phyloP scores from a whole-genome alignment of 192 early-diverging fungal species.

The Thamnidium elegans region DNA sequence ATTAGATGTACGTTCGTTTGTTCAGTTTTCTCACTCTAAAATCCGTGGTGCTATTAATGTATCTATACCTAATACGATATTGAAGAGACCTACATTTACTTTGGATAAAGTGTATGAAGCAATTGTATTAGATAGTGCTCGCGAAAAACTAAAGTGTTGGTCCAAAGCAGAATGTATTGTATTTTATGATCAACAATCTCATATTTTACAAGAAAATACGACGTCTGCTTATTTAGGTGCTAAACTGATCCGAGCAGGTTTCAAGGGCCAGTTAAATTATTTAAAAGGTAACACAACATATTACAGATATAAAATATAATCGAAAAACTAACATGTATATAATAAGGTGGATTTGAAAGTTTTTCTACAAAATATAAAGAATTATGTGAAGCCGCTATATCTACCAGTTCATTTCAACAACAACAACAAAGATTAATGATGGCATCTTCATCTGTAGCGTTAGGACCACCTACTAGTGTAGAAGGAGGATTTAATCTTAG shows the following conservation, averaged over 20 bases:
- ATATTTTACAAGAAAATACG: conserved; percentile 45
- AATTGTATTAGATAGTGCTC: conserved; percentile 51
- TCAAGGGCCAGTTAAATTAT: conserved; percentile 41
- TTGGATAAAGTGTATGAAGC: conserved; percentile 61
- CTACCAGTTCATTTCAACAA: neutral
- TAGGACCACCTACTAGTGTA: conserved; percentile 11
- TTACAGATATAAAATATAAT: conserved; percentile 7
- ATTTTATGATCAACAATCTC: conserved; percentile 63
- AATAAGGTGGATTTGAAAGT: conserved; percentile 48
- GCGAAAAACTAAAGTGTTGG: conserved; percentile 51
- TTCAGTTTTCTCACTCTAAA: conserved; percentile 47
- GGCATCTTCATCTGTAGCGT: neutral
- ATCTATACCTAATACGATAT: conserved; percentile 68
- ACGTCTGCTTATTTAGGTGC: conserved; percentile 51
- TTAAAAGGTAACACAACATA: conserved; percentile 40
- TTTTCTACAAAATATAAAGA: conserved; percentile 30
- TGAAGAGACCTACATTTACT: conserved; percentile 62
- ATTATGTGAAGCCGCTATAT: neutral
- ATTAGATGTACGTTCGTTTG: conserved; percentile 70
- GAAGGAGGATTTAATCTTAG: no score
- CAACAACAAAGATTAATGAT: neutral
- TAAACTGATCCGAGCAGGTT: conserved; percentile 60
- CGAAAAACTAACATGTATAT: neutral
- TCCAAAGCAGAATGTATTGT: conserved; percentile 56
- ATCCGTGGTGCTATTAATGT: conserved; percentile 65